phyloP scores from a whole-genome alignment of 495 filamentous ascomycete genomes.

The Tuber melanosporum region DNA sequence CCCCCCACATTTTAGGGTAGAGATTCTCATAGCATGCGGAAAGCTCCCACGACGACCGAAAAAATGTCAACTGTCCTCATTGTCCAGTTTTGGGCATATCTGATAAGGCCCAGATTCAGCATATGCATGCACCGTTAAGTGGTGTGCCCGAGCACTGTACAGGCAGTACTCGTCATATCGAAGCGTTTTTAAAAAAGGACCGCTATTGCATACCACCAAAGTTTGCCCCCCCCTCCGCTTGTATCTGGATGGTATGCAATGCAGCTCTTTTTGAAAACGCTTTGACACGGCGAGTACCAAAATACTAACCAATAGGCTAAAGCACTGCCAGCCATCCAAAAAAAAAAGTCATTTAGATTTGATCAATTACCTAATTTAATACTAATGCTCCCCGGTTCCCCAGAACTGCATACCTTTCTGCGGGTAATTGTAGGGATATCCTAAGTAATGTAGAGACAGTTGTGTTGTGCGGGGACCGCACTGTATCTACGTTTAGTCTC shows the following conservation, averaged over 20 bases:
- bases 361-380: neutral
- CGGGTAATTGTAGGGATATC: neutral
- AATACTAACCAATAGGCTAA: neutral
- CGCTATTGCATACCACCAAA: too few species aligned
- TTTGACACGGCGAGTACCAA: neutral
- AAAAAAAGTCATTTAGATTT: neutral
- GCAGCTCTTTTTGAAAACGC: too few species aligned
- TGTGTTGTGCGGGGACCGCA: neutral
- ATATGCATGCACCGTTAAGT: neutral
- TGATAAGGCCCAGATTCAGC: neutral
- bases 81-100: neutral
- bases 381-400: neutral
- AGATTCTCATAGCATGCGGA: neutral
- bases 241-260: too few species aligned
- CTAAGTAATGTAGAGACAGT: neutral
- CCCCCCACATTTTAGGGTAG: neutral
- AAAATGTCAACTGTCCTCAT: neutral
- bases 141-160: neutral
- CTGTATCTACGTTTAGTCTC: neutral
- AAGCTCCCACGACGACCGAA: neutral
- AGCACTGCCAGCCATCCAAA: neutral
- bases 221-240: too few species aligned
- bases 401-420: neutral
- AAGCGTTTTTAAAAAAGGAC: too few species aligned
- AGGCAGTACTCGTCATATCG: too few species aligned